Evolutionary conservation across 208 protist species (phyloP), one percentile per base, ranked within the genome.

Genomic region (Willaertia magna): DNA sequence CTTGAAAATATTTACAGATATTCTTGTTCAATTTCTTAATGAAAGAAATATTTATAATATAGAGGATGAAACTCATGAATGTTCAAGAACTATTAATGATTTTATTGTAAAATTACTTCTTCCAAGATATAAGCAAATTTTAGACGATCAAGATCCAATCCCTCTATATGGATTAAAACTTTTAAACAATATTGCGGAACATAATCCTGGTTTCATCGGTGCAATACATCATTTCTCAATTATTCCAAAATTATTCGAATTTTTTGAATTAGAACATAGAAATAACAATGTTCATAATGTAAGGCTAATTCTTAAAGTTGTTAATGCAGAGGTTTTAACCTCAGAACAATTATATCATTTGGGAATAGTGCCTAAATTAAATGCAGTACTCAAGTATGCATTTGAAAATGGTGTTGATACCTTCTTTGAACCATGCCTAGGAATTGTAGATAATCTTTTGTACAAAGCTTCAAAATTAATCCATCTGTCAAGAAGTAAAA

Each of bases 101-200:
- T 74, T 85, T 20, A 84, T 90, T 26, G 34, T 89, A 44, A 87
- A 74, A 26, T 26, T 39, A 18, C n/a, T 90, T 1, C 18, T 90
- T 11, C 88, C 88, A 22, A 47, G 74, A 18, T 67, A 96, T 4
- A 82, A 90, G 1, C 86, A 74, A 47, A 89, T 97, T 40, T 87
- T 97, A 76, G 87, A 85, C 7, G 93, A 95, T 74, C 90, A 86
- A 46, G 91, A 93, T 47, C 94, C 94, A 12, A 93, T 95, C 20
- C 95, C 95, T 1, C 90, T 92, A 39, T 93, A 94, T 86, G 92
- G 92, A 18, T 87, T 96, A 74, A 93, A 94, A n/a, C 87, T 97
- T 11, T 87, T 97, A 11, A 89, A 82, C 46, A 85, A 67, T 55
- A 89, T 87, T 48, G 86, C 78, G 16, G 84, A 81, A 61, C 90